Evolutionary conservation across 2,329 filamentous ascomycete species (phyloP).

Genomic region (Hypoxylon sp.): DNA sequence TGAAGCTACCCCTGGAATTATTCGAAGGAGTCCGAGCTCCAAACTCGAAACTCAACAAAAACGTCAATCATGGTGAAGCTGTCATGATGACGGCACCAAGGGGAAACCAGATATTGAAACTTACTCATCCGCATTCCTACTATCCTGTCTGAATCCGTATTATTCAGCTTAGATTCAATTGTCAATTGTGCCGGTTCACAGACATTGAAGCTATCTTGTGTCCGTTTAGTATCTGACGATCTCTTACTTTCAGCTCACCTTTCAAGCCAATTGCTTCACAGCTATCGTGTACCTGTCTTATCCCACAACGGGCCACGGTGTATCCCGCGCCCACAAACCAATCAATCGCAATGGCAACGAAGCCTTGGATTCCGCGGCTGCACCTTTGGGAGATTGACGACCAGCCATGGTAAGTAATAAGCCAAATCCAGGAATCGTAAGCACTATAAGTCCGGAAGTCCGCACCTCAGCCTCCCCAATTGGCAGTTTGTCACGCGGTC

Average conservation of each 20-base stretch:
- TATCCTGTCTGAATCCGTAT: slow-evolving; percentile 9
- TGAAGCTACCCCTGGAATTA: slow-evolving; percentile 15
- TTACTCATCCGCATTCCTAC: slow-evolving; percentile 6
- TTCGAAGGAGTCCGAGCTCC: slow-evolving; percentile 28
- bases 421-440: slow-evolving; percentile 16
- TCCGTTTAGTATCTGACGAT: background rate
- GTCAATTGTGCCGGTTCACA: slow-evolving; percentile 28
- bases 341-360: slow-evolving; percentile 53
- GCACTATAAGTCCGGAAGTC: slow-evolving; percentile 38
- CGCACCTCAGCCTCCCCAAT: slow-evolving; percentile 33
- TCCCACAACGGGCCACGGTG: background rate
- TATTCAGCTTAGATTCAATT: slow-evolving; percentile 16
- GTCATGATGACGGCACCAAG: slow-evolving; percentile 37
- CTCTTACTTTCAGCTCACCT: background rate
- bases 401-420: slow-evolving; percentile 69
- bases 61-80: slow-evolving; percentile 30
- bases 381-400: slow-evolving; percentile 79
- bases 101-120: background rate
- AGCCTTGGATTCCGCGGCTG: slow-evolving; percentile 68
- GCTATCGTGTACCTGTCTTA: background rate
- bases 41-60: slow-evolving; percentile 39
- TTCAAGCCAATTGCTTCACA: slow-evolving; percentile 5
- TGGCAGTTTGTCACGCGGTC: slow-evolving; percentile 13
- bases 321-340: slow-evolving; percentile 10
- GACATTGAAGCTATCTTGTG: slow-evolving; percentile 7